Percentiles rank a stretch among this genome's conserved stretches.
Conservation (phyloP, 768 basidiomycete species). For the Daedaleopsis nitida region DNA sequence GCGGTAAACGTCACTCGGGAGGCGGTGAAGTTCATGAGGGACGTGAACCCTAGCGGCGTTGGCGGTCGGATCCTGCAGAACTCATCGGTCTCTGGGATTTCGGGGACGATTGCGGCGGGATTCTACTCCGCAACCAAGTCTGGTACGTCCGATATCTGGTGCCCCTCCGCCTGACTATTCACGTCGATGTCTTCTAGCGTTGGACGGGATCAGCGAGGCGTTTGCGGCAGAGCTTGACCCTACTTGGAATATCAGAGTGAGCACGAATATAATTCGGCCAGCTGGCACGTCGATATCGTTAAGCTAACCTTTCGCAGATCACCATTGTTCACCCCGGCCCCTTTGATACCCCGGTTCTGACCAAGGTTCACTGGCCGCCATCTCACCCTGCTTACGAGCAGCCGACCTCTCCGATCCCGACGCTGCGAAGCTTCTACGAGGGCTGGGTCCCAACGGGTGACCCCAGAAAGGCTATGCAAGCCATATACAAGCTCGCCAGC, state of each 20-base stretch:
- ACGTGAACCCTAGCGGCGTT: slow-evolving; percentile 19
- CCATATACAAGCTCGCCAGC: slow-evolving; percentile 8
- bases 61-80: slow-evolving; percentile 19
- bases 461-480: slow-evolving; percentile 1
- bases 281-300: too few species aligned
- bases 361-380: slow-evolving; percentile 1
- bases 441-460: not conserved
- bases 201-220: slow-evolving; percentile 8
- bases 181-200: too few species aligned
- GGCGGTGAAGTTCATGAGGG: slow-evolving; percentile 33
- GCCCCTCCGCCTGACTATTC: too few species aligned
- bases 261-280: too few species aligned
- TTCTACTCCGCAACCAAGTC: slow-evolving; percentile 12
- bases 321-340: slow-evolving; percentile 12
- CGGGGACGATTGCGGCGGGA: not conserved
- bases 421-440: not conserved
- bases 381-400: slow-evolving; percentile 16
- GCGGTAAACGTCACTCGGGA: slow-evolving; percentile 27
- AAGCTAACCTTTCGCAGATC: not conserved
- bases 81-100: slow-evolving; percentile 4
- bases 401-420: not conserved
- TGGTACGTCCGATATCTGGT: slow-evolving; percentile 8
- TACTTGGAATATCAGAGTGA: slow-evolving; percentile 22
- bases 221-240: slow-evolving; percentile 16
- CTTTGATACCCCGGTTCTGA: slow-evolving; percentile 8